Base-by-base conservation (phyloP, 2,329 filamentous ascomycete genomes). In the Dothideomycetes sp. region DNA sequence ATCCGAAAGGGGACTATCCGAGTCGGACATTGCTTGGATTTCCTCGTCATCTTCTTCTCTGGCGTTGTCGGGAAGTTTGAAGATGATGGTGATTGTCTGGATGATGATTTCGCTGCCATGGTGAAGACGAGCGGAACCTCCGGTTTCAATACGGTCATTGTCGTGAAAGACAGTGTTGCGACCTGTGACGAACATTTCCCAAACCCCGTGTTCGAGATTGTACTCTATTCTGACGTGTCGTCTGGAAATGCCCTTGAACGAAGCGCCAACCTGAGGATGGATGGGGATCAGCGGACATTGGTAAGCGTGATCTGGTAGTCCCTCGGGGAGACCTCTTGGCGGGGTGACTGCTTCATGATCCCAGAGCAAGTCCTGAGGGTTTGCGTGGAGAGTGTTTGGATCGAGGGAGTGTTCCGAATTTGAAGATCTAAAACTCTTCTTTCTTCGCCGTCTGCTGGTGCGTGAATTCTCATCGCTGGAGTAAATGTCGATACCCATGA, bases 191-290 rank as follows among this genome's bases (percentile, higher is more conserved):
- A 71, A 62, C 34, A 82, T 75, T 53, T 84, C 75, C 51, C 84
- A 88, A 5, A 74, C 64, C 15, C 74, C 68, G 31, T 68, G 68
- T 10, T 75, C 64, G 45, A 73, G 67, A 51, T 83, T 81, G 60
- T 79, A 88, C 34, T 73, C 66, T 49, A 89, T 84, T 51, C 77
- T 79, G 36, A 84, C 65, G 56, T 89, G 84, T 49, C 81, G 67
- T 45, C 82, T 69, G 3, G 83, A 88, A 40, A 88, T 87, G 37
- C 73, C 74, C 53, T 81, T 83, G 37, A 82, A 84, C 46, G 73
- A 75, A 44, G 59, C 66, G 3, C 75, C 72, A 44, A 76, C 72
- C 0, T 76, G 77, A 3, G 82, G 83, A 56, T 87, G 83, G 33
- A 88, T 84, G 24, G 76, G 75, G 36, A 87, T 70, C 42, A 84